phyloP scores from a whole-genome alignment of 768 basidiomycete genomes.

The Suillus decipiens region DNA sequence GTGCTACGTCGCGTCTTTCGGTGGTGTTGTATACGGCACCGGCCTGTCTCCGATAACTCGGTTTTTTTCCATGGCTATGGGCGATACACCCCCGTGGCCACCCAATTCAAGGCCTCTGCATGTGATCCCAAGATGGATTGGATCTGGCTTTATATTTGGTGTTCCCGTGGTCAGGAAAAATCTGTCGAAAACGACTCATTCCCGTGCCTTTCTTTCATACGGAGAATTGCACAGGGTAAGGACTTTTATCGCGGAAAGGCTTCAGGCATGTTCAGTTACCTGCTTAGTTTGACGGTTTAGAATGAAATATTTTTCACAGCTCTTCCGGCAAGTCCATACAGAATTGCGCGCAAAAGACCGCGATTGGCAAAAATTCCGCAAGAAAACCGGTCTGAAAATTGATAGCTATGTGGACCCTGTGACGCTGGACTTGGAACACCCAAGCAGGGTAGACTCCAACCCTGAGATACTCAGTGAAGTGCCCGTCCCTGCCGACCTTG shows the following conservation, averaged over 20 bases:
- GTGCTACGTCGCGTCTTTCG: slow-evolving; percentile 40
- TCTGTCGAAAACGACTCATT: slow-evolving; percentile 8
- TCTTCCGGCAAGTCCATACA: background rate
- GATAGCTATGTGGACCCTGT: background rate
- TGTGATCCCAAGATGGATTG: slow-evolving; percentile 32
- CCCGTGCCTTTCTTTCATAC: slow-evolving; percentile 4
- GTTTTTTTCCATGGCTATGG: slow-evolving; percentile 40
- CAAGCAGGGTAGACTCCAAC: background rate
- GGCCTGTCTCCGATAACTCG: slow-evolving; percentile 29
- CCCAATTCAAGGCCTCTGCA: slow-evolving; percentile 27
- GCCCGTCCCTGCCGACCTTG: no score
- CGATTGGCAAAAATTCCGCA: background rate
- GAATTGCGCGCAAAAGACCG: background rate
- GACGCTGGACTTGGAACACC: background rate
- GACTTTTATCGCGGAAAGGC: background rate
- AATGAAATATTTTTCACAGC: slow-evolving; percentile 3
- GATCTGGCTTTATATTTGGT: slow-evolving; percentile 34
- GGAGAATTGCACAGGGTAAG: slow-evolving; percentile 15
- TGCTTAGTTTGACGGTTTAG: background rate
- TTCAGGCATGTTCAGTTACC: background rate
- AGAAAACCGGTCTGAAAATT: slow-evolving; percentile 1
- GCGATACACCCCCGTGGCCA: slow-evolving; percentile 31
- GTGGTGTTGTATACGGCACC: slow-evolving; percentile 24
- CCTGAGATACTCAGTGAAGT: background rate
- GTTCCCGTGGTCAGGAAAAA: slow-evolving; percentile 30